Conservation (phyloP, 1,284 basidiomycete genomes). For the Apiotrichum sp. region DNA sequence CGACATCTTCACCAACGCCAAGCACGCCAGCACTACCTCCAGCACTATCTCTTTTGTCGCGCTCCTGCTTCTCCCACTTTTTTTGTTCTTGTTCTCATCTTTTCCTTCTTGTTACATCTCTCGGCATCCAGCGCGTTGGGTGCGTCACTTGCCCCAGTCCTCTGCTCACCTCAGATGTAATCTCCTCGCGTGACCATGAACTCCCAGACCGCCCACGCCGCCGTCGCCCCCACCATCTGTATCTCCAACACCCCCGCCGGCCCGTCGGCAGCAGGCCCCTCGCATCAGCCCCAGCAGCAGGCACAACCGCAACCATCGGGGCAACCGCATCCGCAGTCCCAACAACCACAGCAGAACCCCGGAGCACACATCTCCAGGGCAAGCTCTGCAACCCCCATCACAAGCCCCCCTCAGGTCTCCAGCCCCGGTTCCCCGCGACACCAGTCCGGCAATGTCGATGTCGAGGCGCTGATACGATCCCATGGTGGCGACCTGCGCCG, state of each 20-base stretch:
- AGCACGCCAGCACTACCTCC: too few relatives aligned
- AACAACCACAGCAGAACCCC: not conserved
- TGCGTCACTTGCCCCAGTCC: not conserved
- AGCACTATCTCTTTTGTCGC: too few relatives aligned
- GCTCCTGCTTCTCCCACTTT: too few relatives aligned
- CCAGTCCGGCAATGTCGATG: constrained; percentile 23
- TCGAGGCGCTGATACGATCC: constrained; percentile 27
- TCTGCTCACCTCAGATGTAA: not conserved
- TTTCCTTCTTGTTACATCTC: not conserved
- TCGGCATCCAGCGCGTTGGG: not conserved
- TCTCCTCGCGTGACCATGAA: not conserved
- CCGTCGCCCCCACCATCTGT: not conserved
- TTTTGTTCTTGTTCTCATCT: too few relatives aligned
- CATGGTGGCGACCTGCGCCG: constrained; percentile 49
- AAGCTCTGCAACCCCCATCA: not conserved
- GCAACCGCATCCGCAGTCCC: not conserved
- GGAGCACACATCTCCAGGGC: not conserved
- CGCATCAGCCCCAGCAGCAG: too few relatives aligned
- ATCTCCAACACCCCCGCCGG: too few relatives aligned
- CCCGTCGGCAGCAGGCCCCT: too few relatives aligned
- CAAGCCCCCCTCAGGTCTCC: constrained; percentile 6
- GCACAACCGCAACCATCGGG: too few relatives aligned
- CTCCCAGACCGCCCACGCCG: not conserved
- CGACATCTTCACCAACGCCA: too few relatives aligned
- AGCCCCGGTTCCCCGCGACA: constrained; percentile 24